A percentile compares a stretch with the other conserved stretches of the same genome.
Conservation (phyloP, 2,329 filamentous ascomycete genomes). For the Gaeumannomyces sp. region DNA sequence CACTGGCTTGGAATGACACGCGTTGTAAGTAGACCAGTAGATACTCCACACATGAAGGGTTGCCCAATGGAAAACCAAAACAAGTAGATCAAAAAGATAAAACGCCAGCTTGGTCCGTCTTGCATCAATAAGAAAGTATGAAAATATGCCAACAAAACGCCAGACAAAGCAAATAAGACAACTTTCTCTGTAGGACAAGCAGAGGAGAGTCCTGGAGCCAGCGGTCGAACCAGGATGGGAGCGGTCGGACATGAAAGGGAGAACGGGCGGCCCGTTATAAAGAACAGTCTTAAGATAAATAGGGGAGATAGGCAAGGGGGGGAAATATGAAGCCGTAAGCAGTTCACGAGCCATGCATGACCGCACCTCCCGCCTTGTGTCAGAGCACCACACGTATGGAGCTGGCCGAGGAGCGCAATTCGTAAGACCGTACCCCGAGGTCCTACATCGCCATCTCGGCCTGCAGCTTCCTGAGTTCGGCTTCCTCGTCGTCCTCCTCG, state of each 20-base stretch:
- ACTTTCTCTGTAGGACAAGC: neutral
- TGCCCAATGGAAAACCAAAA: neutral
- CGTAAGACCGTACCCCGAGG: neutral
- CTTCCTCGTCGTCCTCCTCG: constrained; percentile 92
- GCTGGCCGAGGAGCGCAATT: neutral
- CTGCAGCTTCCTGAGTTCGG: constrained; percentile 85
- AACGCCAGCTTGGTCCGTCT: neutral
- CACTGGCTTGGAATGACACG: neutral
- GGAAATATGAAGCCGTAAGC: neutral
- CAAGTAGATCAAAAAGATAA: neutral
- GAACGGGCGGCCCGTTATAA: neutral
- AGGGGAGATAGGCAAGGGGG: neutral
- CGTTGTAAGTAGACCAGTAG: neutral
- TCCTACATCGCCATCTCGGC: constrained; percentile 92
- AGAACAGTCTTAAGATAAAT: neutral
- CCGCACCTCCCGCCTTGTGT: neutral
- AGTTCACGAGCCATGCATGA: neutral
- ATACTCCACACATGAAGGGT: neutral
- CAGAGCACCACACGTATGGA: neutral
- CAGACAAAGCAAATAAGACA: neutral
- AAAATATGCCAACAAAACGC: neutral
- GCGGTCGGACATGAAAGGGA: neutral
- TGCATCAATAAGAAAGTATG: neutral
- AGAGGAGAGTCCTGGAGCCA: neutral
- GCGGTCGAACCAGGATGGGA: neutral